Evolutionary conservation across 2,329 filamentous ascomycete species (phyloP).

Genomic region (Salinomyces thailandicus): DNA sequence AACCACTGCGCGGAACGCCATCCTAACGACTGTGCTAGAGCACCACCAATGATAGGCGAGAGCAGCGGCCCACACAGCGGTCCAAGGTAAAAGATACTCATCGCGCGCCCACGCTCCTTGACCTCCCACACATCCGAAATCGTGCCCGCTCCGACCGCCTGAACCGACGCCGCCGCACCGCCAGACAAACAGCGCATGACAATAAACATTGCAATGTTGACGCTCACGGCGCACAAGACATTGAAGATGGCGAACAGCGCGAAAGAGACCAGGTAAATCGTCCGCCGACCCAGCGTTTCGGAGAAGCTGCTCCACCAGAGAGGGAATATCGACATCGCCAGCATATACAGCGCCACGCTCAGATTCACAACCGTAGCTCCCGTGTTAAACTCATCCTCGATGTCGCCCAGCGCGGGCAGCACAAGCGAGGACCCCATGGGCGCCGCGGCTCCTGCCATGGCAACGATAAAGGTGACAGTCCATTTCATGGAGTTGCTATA

Average conservation of each 20-base stretch:
- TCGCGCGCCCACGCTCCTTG: conserved; percentile 62
- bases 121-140: conserved; percentile 73
- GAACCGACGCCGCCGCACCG: conserved; percentile 68
- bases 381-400: conserved; percentile 52
- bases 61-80: conserved; percentile 65
- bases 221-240: conserved; percentile 56
- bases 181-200: conserved; percentile 64
- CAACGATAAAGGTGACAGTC: conserved; percentile 68
- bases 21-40: conserved; percentile 54
- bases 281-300: conserved; percentile 58
- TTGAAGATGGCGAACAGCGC: conserved; percentile 61
- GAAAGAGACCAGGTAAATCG: conserved; percentile 71
- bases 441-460: conserved; percentile 63
- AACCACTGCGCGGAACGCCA: conserved; percentile 77
- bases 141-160: conserved; percentile 73
- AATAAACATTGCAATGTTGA: conserved; percentile 64
- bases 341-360: conserved; percentile 70
- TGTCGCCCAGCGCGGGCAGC: conserved; percentile 58
- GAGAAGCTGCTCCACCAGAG: conserved; percentile 82
- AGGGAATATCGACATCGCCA: conserved; percentile 69
- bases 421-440: conserved; percentile 80
- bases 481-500: conserved; percentile 71
- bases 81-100: conserved; percentile 74
- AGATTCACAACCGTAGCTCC: conserved; percentile 60
- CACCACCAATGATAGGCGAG: conserved; percentile 66